Percentiles rank a stretch among this genome's conserved stretches.
Evolutionary conservation across 441 rosid genomes (phyloP).

Genomic region (Pelargonium australe): DNA sequence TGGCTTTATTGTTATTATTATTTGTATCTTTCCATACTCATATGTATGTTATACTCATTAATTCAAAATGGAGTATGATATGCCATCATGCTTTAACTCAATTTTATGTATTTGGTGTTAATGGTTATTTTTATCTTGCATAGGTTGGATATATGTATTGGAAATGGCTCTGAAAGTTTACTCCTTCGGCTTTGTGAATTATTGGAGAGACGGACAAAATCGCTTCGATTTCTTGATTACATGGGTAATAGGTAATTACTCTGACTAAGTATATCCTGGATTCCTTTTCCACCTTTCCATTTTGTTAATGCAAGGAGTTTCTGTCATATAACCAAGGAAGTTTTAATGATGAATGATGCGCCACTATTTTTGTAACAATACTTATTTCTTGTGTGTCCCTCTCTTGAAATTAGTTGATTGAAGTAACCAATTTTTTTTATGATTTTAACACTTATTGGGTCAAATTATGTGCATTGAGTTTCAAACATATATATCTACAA

Average conservation of each 20-base stretch:
- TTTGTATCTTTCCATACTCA: neutral
- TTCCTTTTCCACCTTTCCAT: conserved; percentile 4
- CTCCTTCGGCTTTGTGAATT: conserved; percentile 78
- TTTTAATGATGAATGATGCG: conserved; percentile 4
- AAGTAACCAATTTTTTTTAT: neutral
- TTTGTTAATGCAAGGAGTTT: neutral
- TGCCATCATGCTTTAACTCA: neutral
- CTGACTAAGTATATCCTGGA: conserved; percentile 1
- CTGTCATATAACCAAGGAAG: conserved; percentile 6
- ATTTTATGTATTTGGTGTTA: conserved; percentile 10
- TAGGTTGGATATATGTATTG: conserved; percentile 96
- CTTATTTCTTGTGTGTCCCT: neutral
- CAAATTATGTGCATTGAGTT: neutral
- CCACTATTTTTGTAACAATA: neutral
- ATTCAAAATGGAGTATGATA: neutral
- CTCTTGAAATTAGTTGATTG: neutral
- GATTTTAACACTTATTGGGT: neutral
- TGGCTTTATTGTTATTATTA: neutral
- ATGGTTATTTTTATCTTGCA: conserved; percentile 19
- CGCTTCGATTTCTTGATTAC: conserved; percentile 90
- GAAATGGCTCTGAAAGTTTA: conserved; percentile 93
- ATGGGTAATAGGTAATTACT: conserved; percentile 69
- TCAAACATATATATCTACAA: neutral
- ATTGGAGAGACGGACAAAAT: conserved; percentile 97
- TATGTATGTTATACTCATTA: no score